Evolutionary conservation across 2,329 filamentous ascomycete genomes (phyloP), one percentile per base, ranked within the genome.

Genomic region (Ceratocystis smalleyi): DNA sequence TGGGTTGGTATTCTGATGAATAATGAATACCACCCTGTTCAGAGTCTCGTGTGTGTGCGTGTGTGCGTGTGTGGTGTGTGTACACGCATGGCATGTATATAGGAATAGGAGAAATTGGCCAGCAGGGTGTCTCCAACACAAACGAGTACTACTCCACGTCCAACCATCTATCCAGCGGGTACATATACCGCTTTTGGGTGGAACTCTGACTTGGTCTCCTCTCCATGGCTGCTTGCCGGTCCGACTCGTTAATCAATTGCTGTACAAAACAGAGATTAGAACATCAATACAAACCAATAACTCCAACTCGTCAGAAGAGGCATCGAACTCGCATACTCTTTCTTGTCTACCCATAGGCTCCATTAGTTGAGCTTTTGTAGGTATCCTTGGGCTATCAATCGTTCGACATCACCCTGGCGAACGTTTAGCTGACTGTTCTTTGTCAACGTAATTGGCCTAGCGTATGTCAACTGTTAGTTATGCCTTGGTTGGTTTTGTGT

Each of bases 341-440:
- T 35, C 27, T 43, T 60, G n/a, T 7, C 35, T 43, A 35, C 12
- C 24, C 27, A n/a, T 35, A n/a, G 5, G 8, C 54, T 57, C 17
- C 17, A 2, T 32, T 80, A 96, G 72, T 84, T 85, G 69, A 99
- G 79, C 70, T 91, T 91, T 74, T 96, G 91, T 68, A 99, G 78
- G 76, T 96, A 99, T 22, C 94, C 94, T 73, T 97, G 92, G 17
- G 90, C 83, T 71, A 99, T 96, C 70, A 99, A 75, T 61, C 91
- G 83, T 75, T 99, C 94, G 5, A 99, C 94, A 75, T 99, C 94
- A 27, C 90, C 92, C 72, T 96, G 90, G 59, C 92, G 84, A 47
- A 99, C 94, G 72, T 95, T 97, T 72, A 99, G 95, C 73, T 99
- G 94, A 71, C 91, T 96, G 75, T 99, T 97, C 75, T 95, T 97